Percentiles rank a stretch among this genome's conserved stretches.
Conservation (phyloP, 2,329 filamentous ascomycete genomes). For the Trichocomaceae sp. region DNA sequence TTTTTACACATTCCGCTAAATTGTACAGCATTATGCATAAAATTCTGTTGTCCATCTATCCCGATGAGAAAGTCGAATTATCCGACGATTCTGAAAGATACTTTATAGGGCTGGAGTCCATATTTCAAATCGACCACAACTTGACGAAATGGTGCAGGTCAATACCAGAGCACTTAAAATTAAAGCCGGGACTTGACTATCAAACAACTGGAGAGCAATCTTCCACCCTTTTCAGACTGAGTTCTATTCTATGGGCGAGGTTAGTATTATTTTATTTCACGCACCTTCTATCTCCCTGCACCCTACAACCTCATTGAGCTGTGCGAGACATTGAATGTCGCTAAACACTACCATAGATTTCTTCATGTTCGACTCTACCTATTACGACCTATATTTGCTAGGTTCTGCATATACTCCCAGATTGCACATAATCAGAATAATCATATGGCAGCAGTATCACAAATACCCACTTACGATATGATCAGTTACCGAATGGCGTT, state of each 20-base stretch:
- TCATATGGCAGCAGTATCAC: conserved; percentile 26
- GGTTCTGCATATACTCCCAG: neutral
- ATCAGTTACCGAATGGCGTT: conserved; percentile 28
- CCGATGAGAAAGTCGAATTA: conserved; percentile 22
- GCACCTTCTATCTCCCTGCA: neutral
- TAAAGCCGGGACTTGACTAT: neutral
- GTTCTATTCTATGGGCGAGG: conserved; percentile 28
- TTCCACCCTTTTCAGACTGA: conserved; percentile 26
- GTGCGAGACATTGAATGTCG: neutral
- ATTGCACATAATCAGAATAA: conserved; percentile 20
- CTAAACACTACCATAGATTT: neutral
- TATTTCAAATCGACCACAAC: conserved; percentile 30
- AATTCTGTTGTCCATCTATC: conserved; percentile 26
- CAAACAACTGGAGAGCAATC: neutral
- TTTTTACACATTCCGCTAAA: conserved; percentile 28
- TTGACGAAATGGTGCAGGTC: conserved; percentile 26
- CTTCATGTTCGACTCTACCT: neutral
- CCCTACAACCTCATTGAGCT: neutral
- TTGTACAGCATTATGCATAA: conserved; percentile 33
- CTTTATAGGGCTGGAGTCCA: conserved; percentile 22
- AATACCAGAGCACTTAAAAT: conserved; percentile 25
- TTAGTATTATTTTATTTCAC: conserved; percentile 13
- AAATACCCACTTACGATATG: conserved; percentile 21
- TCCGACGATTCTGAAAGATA: conserved; percentile 20
- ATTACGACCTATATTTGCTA: neutral